Base-by-base conservation (phyloP, 257 asterid species). In the Craterostigma plantagineum region DNA sequence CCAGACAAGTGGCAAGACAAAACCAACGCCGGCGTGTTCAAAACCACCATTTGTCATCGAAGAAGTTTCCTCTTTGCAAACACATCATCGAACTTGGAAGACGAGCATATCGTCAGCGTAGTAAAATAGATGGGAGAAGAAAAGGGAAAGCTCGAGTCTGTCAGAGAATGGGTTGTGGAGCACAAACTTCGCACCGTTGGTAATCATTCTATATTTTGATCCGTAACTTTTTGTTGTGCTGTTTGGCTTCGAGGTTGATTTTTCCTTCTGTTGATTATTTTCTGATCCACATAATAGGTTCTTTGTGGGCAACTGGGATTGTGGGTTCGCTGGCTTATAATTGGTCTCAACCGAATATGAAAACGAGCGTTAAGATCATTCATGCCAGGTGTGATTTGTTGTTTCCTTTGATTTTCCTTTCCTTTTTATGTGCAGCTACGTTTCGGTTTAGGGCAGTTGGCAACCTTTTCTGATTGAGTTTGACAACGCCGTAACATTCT, bases 291-390 rank as follows among this genome's bases (percentile, higher is more conserved):
- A 13, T 30, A 11, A 0, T 3, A 72, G 77, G 77, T 49, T 1
- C 65, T 43, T 50, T 69, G 42, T 72, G 75, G 77, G 74, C 56
- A 34, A 81, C 86, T 60, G 96, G 91, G 51, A 64, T 80, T 8
- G 67, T 75, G 56, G 90, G 92, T 23, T 85, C 96, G 33, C 37
- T 81, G 77, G 92, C 96, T 12, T 85, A 77, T 62, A 85, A 85
- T 60, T 85, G 94, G 94, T 81, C 96, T 52, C 91, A 70, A 42
- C 94, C 96, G 13, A 63, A 73, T 23, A 86, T 86, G 97, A 85
- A 85, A 58, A 68, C 91, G 30, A 85, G 91, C 53, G 93, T 81
- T 50, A 85, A 69, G 82, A 73, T 85, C 33, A 77, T 85, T 68
- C 96, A 85, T 50, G 94, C 94, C 9, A 85, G 94, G 96, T 77